A percentile compares a stretch with the other conserved stretches of the same genome.
These are phyloP conservation scores for Crucibulum laeve DNA, from an alignment of 768 basidiomycete species.

Conservation along the genomic window DNA sequence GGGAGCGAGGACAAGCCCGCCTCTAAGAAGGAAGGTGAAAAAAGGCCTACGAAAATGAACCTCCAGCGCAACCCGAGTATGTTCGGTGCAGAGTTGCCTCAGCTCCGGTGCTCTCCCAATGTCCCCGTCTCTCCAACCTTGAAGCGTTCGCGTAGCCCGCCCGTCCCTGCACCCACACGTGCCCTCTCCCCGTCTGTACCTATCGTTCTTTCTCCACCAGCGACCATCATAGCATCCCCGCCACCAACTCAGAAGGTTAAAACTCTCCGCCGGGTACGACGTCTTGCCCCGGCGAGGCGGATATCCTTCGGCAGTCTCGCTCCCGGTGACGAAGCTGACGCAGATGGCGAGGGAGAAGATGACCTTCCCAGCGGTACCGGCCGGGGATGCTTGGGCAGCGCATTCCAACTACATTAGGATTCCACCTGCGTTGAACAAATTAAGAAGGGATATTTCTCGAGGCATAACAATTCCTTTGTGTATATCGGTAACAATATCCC, in stretches of 20 bases:
- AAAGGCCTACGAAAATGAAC: constrained; percentile 30
- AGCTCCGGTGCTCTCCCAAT: constrained; percentile 16
- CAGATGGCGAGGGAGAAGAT: constrained; percentile 27
- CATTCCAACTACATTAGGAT: constrained; percentile 40
- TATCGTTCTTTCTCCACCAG: neutral
- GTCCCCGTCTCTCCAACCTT: constrained; percentile 9
- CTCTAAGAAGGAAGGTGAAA: constrained; percentile 8
- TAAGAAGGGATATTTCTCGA: neutral
- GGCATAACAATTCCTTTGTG: neutral
- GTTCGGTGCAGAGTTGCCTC: constrained; percentile 62
- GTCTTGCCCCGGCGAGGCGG: constrained; percentile 42
- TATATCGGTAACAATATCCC: too few species aligned
- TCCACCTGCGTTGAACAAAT: neutral
- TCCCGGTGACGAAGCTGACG: constrained; percentile 32
- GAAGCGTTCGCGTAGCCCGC: constrained; percentile 13
- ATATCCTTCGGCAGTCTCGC: constrained; percentile 64
- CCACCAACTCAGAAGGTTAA: constrained; percentile 25
- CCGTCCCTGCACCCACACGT: constrained; percentile 2
- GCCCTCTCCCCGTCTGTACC: constrained; percentile 3
- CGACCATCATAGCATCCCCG: constrained; percentile 8
- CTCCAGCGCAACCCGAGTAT: constrained; percentile 60
- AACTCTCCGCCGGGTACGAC: constrained; percentile 49
- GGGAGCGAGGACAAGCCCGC: constrained; percentile 9
- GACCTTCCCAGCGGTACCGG: constrained; percentile 11
- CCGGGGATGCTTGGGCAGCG: constrained; percentile 52